These are phyloP conservation scores for Decorospora gaudefroyi DNA, from an alignment of 2,329 filamentous ascomycete species.

Conservation along the genomic window DNA sequence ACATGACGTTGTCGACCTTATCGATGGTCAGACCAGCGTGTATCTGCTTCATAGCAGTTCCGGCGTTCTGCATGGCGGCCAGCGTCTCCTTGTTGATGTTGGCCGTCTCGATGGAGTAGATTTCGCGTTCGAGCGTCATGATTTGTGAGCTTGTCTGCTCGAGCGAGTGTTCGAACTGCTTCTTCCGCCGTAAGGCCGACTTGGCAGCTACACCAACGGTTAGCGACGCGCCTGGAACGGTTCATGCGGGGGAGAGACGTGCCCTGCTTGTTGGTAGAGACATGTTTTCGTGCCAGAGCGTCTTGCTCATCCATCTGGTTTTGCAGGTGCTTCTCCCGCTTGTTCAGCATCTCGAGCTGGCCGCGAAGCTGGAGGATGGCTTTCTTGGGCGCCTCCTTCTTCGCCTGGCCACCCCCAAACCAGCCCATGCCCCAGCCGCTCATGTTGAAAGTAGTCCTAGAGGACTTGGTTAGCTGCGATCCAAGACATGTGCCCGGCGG, in stretches of 20 bases:
- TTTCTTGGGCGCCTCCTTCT: constrained; percentile 94
- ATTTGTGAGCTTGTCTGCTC: constrained; percentile 92
- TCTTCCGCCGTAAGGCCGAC: constrained; percentile 89
- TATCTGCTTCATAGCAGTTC: constrained; percentile 89
- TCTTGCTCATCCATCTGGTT: constrained; percentile 94
- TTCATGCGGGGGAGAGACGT: constrained; percentile 53
- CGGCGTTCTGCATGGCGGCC: constrained; percentile 88
- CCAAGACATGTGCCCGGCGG: too few species aligned
- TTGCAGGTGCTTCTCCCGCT: constrained; percentile 89
- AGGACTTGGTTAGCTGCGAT: constrained; percentile 4
- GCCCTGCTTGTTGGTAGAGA: constrained; percentile 90
- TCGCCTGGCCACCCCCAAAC: constrained; percentile 85
- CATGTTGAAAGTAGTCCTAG: constrained; percentile 32
- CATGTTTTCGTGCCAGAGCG: constrained; percentile 82
- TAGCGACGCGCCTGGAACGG: background rate
- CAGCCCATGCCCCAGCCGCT: constrained; percentile 64
- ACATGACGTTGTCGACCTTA: constrained; percentile 95
- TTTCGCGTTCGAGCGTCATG: constrained; percentile 89
- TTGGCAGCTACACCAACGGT: constrained; percentile 70
- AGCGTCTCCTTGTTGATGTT: constrained; percentile 99
- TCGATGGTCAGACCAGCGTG: constrained; percentile 89
- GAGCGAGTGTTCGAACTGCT: constrained; percentile 86
- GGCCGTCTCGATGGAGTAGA: constrained; percentile 94
- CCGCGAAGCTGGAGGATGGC: constrained; percentile 85
- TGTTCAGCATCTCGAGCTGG: constrained; percentile 96